Evolutionary conservation across 805 yeast species (phyloP).

Genomic region (Blastobotrys robertii): DNA sequence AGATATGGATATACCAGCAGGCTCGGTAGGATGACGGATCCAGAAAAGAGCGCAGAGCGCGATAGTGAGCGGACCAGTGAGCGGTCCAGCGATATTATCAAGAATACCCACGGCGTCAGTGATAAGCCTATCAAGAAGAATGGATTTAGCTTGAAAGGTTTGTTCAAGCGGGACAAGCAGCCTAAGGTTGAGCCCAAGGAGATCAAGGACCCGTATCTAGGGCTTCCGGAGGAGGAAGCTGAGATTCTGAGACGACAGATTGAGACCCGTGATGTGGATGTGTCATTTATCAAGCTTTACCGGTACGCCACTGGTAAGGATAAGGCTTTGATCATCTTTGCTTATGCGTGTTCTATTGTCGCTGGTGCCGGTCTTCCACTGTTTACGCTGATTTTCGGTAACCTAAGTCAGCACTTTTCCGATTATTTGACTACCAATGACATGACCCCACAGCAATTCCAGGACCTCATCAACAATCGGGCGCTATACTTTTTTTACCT

Average conservation of each 20-base stretch:
- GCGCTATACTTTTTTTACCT: neutral
- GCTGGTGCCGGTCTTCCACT: neutral
- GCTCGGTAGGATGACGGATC: too few relatives aligned
- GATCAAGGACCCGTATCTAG: conserved; percentile 19
- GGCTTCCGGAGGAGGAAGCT: conserved; percentile 25
- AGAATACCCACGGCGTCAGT: too few relatives aligned
- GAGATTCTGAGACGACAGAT: conserved; percentile 27
- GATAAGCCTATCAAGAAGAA: too few relatives aligned
- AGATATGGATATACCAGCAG: too few relatives aligned
- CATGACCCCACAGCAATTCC: neutral
- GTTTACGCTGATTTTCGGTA: neutral
- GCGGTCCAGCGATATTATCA: too few relatives aligned
- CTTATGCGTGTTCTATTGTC: conserved; percentile 17
- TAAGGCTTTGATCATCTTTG: conserved; percentile 22
- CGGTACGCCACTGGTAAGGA: conserved; percentile 29
- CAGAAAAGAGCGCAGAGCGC: too few relatives aligned
- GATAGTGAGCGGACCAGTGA: too few relatives aligned
- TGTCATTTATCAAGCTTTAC: conserved; percentile 25
- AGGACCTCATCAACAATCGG: neutral
- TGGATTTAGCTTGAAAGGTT: too few relatives aligned
- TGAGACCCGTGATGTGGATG: conserved; percentile 12
- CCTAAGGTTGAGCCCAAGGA: too few relatives aligned
- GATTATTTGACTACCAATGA: neutral
- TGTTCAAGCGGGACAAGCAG: too few relatives aligned
- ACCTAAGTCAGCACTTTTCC: neutral